Percentiles rank a stretch among this genome's conserved stretches.
Conservation (phyloP, 257 asterid species). For the Przewalskia tangutica region DNA sequence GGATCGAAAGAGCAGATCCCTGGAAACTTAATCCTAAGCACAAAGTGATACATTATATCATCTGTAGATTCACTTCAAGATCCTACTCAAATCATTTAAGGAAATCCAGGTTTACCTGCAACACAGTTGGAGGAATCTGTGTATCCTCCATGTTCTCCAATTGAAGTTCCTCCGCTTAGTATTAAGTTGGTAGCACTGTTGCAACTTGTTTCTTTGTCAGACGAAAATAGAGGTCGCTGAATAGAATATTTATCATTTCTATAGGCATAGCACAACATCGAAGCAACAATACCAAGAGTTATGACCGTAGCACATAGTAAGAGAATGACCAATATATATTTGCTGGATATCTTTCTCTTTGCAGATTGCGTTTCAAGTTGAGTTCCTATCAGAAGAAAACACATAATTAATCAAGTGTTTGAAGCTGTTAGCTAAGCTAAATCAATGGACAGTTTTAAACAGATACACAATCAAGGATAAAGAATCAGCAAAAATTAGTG, state of each 20-base stretch:
- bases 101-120: constrained; percentile 29
- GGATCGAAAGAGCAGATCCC: background rate
- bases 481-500: background rate
- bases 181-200: constrained; percentile 54
- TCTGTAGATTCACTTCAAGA: too few relatives aligned
- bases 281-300: constrained; percentile 42
- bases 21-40: background rate
- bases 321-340: constrained; percentile 40
- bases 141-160: constrained; percentile 28
- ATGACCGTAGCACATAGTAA: constrained; percentile 39
- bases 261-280: constrained; percentile 34
- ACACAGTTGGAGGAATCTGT: constrained; percentile 25
- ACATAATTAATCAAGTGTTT: background rate
- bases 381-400: constrained; percentile 39
- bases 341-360: constrained; percentile 40
- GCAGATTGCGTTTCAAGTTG: constrained; percentile 27
- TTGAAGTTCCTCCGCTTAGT: constrained; percentile 32
- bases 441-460: background rate
- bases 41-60: background rate
- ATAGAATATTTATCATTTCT: constrained; percentile 34
- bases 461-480: background rate
- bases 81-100: background rate
- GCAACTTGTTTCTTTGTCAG: constrained; percentile 57
- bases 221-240: constrained; percentile 41
- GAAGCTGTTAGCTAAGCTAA: background rate